Percentiles rank a stretch among this genome's conserved stretches.
phyloP scores from a whole-genome alignment of 371 early-diverging fungal species.

The Mortierella polycephala region DNA sequence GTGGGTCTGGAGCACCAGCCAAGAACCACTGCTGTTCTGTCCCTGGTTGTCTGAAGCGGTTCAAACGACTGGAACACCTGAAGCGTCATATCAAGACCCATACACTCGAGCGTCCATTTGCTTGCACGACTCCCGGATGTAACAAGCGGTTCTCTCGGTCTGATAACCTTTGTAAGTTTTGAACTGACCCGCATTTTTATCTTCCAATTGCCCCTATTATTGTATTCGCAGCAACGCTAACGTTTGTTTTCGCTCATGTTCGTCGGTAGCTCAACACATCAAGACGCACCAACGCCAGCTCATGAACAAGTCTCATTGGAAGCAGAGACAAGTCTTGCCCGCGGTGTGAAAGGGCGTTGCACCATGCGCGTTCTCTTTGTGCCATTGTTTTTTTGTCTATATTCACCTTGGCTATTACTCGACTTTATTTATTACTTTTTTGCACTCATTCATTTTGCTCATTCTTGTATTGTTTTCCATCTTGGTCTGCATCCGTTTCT shows the following conservation, averaged over 20 bases:
- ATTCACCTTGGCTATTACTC: background rate
- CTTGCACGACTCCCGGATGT: slow-evolving; percentile 82
- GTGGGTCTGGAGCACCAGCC: slow-evolving; percentile 16
- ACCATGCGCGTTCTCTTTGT: background rate
- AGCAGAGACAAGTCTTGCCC: slow-evolving; percentile 22
- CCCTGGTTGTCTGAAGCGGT: slow-evolving; percentile 59
- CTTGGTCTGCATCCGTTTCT: background rate
- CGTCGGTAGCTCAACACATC: slow-evolving; percentile 62
- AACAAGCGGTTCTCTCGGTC: slow-evolving; percentile 89
- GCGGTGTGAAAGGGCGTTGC: slow-evolving; percentile 2
- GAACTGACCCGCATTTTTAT: background rate
- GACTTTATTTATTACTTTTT: background rate
- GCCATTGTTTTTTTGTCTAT: background rate
- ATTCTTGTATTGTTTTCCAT: background rate
- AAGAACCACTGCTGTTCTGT: slow-evolving; percentile 58
- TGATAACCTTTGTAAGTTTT: slow-evolving; percentile 69
- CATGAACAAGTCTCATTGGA: slow-evolving; percentile 48
- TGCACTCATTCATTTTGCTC: background rate
- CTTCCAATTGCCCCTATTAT: background rate
- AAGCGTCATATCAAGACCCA: slow-evolving; percentile 91
- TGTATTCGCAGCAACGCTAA: slow-evolving; percentile 1
- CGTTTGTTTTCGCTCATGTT: background rate
- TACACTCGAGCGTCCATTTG: slow-evolving; percentile 89
- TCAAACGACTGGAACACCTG: slow-evolving; percentile 85
- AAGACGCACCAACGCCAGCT: slow-evolving; percentile 67